Conservation (phyloP, 495 filamentous ascomycete genomes). For the Penicillium paxilli region DNA sequence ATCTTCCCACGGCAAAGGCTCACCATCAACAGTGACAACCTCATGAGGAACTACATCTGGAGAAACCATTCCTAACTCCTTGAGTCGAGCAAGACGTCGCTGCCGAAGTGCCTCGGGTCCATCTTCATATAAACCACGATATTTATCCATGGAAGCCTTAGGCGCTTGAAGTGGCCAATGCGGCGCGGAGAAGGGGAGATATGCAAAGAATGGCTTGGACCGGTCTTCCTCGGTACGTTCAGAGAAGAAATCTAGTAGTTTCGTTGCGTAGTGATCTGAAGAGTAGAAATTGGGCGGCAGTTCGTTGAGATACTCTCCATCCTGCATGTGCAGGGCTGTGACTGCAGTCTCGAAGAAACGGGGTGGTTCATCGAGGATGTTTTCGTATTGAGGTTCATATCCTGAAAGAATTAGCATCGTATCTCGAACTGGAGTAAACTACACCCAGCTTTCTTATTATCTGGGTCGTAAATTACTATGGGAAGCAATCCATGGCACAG, state of each 20-base stretch:
- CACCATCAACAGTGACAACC: slow-evolving; percentile 7
- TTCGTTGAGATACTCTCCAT: slow-evolving; percentile 16
- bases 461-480: too few relatives aligned
- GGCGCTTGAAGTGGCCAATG: slow-evolving; percentile 48
- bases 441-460: too few relatives aligned
- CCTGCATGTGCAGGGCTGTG: slow-evolving; percentile 2
- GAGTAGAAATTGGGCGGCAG: slow-evolving; percentile 43
- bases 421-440: neutral
- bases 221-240: slow-evolving; percentile 40
- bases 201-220: slow-evolving; percentile 43
- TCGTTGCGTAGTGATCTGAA: slow-evolving; percentile 34
- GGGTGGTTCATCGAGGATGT: slow-evolving; percentile 34
- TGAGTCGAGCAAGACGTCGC: slow-evolving; percentile 31
- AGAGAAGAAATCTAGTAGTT: slow-evolving; percentile 37
- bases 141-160: slow-evolving; percentile 30
- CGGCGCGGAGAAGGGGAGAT: slow-evolving; percentile 43
- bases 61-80: slow-evolving; percentile 34
- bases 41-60: slow-evolving; percentile 32
- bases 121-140: slow-evolving; percentile 42
- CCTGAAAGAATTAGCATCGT: slow-evolving; percentile 9
- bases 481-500: too few relatives aligned
- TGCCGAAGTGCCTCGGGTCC: slow-evolving; percentile 38
- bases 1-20: slow-evolving; percentile 10
- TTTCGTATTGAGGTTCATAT: slow-evolving; percentile 40
- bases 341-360: slow-evolving; percentile 10